Evolutionary conservation across 2,329 filamentous ascomycete species (phyloP), one percentile per base, ranked within the genome.

Genomic region (Karstenula rhodostoma): DNA sequence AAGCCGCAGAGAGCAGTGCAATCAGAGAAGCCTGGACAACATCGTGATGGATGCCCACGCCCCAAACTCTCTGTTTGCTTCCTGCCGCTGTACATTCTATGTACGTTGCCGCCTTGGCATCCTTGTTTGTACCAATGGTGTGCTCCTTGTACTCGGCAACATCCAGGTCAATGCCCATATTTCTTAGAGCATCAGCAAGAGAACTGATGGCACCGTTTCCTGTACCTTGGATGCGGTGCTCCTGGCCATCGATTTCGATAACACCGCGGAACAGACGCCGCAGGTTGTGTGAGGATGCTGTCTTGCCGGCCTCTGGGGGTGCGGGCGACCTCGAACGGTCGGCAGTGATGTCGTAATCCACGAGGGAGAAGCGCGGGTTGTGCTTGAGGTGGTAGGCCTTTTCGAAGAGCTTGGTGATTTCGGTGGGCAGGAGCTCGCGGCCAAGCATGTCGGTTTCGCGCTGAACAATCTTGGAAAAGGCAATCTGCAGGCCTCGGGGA

Each of bases 111-210:
- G 94, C 94, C 82, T 96, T 96, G 67, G 94, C 92, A 62, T 93
- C 87, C 59, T 88, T 87, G 62, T 92, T 92, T 54, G 85, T 84
- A 66, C 93, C 93, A 68, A 98, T 93, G 29, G 94, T 90, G 80
- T 98, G 94, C 79, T 98, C 95, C 83, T 96, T 97, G 84, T 98
- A 98, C 77, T 97, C 93, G 48, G 89, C 87, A 54, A 98, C 93
- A 74, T 98, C 94, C 25, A 98, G 83, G 73, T 96, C 90, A 65
- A 98, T 90, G 60, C 92, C 92, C 35, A 98, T 81, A 17, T 84
- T 84, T 69, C 87, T 87, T 46, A 99, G 85, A 17, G 94, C 94
- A 70, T 93, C 89, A 1, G 92, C 92, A 73, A 98, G 81, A 64
- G 91, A 92, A 3, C 93, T 97, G 70, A 98, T 92, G 35, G 94